A percentile compares a stretch with the other conserved stretches of the same genome.
Conservation (phyloP, 2,329 filamentous ascomycete species). For the Penicillium vulpinum region DNA sequence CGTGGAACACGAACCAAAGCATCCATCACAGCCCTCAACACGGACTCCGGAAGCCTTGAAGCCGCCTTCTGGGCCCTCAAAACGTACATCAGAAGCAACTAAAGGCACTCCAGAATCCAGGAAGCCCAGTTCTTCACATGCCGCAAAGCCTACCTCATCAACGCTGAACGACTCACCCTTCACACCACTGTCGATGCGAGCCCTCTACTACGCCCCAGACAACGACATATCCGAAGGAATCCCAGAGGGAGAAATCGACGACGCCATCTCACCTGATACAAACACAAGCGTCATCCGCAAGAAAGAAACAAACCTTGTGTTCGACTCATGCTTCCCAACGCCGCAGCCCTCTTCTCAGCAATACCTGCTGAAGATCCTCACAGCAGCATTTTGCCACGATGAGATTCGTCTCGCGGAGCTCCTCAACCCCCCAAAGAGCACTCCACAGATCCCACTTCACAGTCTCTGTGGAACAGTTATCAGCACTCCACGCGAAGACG, state of each 20-base stretch:
- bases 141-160: conserved; percentile 26
- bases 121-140: conserved; percentile 7
- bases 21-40: background rate
- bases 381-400: conserved; percentile 42
- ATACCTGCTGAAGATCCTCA: conserved; percentile 44
- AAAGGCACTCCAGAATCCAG: background rate
- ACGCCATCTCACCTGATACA: conserved; percentile 1
- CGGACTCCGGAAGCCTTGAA: background rate
- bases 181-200: conserved; percentile 40
- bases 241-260: conserved; percentile 15
- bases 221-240: background rate
- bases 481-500: conserved; percentile 34
- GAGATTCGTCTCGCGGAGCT: conserved; percentile 33
- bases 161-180: conserved; percentile 39
- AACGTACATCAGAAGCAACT: background rate
- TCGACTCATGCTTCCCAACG: conserved; percentile 39
- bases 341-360: conserved; percentile 37
- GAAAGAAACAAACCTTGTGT: conserved; percentile 30
- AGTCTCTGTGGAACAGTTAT: conserved; percentile 44
- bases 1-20: background rate
- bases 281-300: conserved; percentile 20
- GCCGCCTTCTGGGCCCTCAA: background rate
- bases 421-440: conserved; percentile 31
- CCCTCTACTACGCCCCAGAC: conserved; percentile 37
- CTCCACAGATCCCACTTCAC: conserved; percentile 42